phyloP scores from a whole-genome alignment of 2,329 filamentous ascomycete genomes.

The Westerdykella sp. region DNA sequence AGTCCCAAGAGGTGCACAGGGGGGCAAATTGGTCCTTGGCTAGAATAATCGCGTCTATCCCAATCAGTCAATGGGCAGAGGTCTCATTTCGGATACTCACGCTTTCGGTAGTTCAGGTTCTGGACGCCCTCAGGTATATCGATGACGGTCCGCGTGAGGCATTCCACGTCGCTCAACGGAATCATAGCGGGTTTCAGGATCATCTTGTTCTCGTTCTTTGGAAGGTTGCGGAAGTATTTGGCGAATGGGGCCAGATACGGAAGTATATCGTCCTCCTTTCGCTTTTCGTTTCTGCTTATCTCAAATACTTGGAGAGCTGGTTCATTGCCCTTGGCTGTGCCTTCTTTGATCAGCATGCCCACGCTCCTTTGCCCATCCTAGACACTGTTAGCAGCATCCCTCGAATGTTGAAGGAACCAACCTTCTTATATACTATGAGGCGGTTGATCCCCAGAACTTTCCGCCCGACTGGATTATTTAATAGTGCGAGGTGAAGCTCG shows the following conservation, averaged over 20 bases:
- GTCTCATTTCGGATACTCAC: conserved; percentile 25
- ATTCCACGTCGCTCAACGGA: conserved; percentile 73
- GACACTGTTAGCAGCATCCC: conserved; percentile 2
- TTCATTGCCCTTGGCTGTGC: conserved; percentile 58
- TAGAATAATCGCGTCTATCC: conserved; percentile 46
- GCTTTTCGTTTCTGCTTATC: conserved; percentile 61
- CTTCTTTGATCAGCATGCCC: conserved; percentile 73
- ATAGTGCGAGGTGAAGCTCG: conserved; percentile 69
- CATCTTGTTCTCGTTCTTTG: conserved; percentile 61
- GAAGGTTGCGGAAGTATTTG: conserved; percentile 59
- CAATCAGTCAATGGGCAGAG: conserved; percentile 36
- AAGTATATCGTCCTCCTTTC: conserved; percentile 77
- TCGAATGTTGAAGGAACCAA: conserved; percentile 15
- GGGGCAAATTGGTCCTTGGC: conserved; percentile 64
- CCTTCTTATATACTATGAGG: conserved; percentile 72
- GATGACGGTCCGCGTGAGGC: conserved; percentile 64
- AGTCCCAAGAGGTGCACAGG: conserved; percentile 68
- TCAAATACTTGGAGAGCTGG: conserved; percentile 74
- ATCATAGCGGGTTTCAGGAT: conserved; percentile 63
- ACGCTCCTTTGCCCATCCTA: conserved; percentile 74
- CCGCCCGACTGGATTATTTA: conserved; percentile 75
- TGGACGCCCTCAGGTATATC: conserved; percentile 44
- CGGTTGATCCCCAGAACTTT: conserved; percentile 71
- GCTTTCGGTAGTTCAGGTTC: conserved; percentile 45
- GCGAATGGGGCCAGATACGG: conserved; percentile 73